A percentile compares a stretch with the other conserved stretches of the same genome.
phyloP scores from a whole-genome alignment of 164 flowering plant genomes.

The Pachysandra terminalis region DNA sequence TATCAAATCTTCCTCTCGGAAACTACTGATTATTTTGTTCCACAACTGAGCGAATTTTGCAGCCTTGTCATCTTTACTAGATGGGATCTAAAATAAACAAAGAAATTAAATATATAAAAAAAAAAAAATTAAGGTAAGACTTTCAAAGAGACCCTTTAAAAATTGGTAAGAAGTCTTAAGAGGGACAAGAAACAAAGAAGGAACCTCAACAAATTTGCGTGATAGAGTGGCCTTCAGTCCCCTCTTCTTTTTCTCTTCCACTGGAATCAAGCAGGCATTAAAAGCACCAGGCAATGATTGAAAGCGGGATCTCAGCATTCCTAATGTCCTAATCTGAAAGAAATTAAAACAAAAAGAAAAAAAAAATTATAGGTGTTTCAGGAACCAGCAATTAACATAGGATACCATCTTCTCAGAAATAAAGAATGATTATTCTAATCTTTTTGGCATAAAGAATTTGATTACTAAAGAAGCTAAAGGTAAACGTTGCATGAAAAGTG shows the following conservation, averaged over 20 bases:
- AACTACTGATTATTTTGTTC: slow-evolving; percentile 85
- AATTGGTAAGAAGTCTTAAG: not conserved
- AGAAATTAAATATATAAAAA: not conserved
- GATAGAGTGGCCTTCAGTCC: slow-evolving; percentile 75
- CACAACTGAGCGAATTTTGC: slow-evolving; percentile 94
- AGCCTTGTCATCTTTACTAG: slow-evolving; percentile 57
- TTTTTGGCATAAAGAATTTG: too few relatives aligned
- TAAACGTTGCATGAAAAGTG: too few relatives aligned
- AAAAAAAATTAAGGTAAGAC: not conserved
- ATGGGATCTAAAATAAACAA: slow-evolving; percentile 38
- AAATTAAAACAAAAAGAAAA: not conserved
- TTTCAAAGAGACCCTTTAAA: not conserved
- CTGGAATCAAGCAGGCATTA: slow-evolving; percentile 75
- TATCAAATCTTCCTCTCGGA: slow-evolving; percentile 93
- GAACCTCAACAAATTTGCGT: slow-evolving; percentile 57
- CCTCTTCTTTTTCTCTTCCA: slow-evolving; percentile 51
- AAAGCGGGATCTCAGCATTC: slow-evolving; percentile 92
- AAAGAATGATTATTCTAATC: not conserved
- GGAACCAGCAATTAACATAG: not conserved
- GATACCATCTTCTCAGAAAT: not conserved
- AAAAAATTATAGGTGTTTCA: not conserved
- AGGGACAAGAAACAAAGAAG: not conserved
- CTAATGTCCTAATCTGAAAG: slow-evolving; percentile 84
- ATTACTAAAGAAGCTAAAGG: too few relatives aligned
- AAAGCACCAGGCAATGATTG: slow-evolving; percentile 89